Base-by-base conservation (phyloP, 108 stramenopile species). In the Nitzschia sp. region DNA sequence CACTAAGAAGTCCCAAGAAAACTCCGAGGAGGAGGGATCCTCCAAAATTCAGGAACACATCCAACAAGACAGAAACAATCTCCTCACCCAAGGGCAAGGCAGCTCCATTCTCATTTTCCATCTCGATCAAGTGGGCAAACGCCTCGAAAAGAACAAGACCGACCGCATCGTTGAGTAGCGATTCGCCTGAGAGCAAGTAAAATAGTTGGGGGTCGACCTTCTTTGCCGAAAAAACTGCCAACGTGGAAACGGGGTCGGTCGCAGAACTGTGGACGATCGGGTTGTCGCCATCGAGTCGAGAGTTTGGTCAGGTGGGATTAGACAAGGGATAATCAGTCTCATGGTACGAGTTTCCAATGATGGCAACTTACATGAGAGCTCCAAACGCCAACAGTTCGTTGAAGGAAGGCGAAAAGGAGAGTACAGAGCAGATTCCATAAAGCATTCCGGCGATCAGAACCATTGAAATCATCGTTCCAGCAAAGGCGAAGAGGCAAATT, bases 171-270 rank as follows among this genome's bases (percentile, higher is more conserved):
- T 90, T 93, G 16, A 93, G 48, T 9, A 86, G 85, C 26, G 57
- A 59, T 78, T 93, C 92, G 11, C 92, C 92, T 75, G 88, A 93
- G 1, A 89, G 85, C 9, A 93, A 73, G 55, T 84, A 87, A 71
- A 87, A 89, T 11, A 93, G 59, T 31, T 66, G 67, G 9, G 83
- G 84, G 45, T 93, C 81, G 5, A 90, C 92, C 25, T 69, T 59
- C 63, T 80, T 85, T 25, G 63, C 56, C 61, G 77, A 63, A 65
- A 93, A 88, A 26, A 90, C 83, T 1, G 85, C 80, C 25, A 93
- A 67, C 22, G 85, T 85, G 0, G 84, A 74, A 1, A 93, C 89
- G 4, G 89, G 85, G 72, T 93, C 92, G 15, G 89, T 90, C 0
- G 92, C 85, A 38, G 38, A 41, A 41, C 38, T 41, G n/a, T n/a